phyloP scores from a whole-genome alignment of 2,329 filamentous ascomycete species.

The Cucurbitaria berberidis region DNA sequence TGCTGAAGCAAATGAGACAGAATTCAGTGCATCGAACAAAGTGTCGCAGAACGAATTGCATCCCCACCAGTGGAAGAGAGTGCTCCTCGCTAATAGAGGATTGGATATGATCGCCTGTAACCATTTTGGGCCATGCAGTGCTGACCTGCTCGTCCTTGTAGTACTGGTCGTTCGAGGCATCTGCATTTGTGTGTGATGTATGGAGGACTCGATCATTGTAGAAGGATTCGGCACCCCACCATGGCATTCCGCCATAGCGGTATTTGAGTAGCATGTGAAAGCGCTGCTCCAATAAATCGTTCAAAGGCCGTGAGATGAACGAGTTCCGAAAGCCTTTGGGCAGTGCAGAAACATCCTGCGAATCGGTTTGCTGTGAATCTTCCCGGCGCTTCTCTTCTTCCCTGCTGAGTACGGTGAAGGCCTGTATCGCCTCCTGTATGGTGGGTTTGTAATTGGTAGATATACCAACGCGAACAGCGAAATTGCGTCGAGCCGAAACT shows the following conservation, averaged over 20 bases:
- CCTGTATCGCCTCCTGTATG: slow-evolving; percentile 57
- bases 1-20: slow-evolving; percentile 82
- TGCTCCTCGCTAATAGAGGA: slow-evolving; percentile 40
- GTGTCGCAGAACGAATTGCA: slow-evolving; percentile 79
- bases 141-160: slow-evolving; percentile 44
- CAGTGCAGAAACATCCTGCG: slow-evolving; percentile 14
- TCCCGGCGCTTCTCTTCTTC: slow-evolving; percentile 38
- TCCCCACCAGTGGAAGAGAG: slow-evolving; percentile 65
- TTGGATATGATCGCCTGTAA: slow-evolving; percentile 59
- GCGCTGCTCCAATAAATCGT: slow-evolving; percentile 69
- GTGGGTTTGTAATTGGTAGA: slow-evolving; percentile 76
- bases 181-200: slow-evolving; percentile 27
- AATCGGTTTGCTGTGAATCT: slow-evolving; percentile 23
- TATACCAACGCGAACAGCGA: slow-evolving; percentile 73
- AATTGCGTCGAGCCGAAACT: slow-evolving; percentile 39
- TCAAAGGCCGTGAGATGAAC: slow-evolving; percentile 75
- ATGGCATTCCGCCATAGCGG: slow-evolving; percentile 62
- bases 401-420: slow-evolving; percentile 55
- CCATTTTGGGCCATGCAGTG: slow-evolving; percentile 52
- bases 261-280: slow-evolving; percentile 69
- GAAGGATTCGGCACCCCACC: slow-evolving; percentile 70
- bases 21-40: slow-evolving; percentile 84
- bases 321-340: slow-evolving; percentile 58
- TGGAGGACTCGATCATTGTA: slow-evolving; percentile 56
- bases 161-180: slow-evolving; percentile 50